Base-by-base conservation (phyloP, 306 rosid species). In the Quercus ilex region DNA sequence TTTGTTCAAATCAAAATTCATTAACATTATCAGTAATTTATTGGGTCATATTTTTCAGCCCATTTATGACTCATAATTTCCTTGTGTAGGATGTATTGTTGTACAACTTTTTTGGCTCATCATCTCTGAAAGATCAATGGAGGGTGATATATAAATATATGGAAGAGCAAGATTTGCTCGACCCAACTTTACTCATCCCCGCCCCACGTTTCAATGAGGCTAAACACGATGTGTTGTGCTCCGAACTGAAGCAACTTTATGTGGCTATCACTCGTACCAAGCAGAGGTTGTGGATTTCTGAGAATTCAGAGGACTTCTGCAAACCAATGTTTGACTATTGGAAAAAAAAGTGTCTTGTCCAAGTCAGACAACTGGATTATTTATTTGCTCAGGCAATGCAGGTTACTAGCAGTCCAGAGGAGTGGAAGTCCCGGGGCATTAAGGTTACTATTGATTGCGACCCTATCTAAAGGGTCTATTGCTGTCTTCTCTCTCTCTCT, bases 231-330 rank as follows among this genome's bases (percentile, higher is more conserved):
- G 76, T 88, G 26, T 69, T 92, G 63, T 92, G 97, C 78, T 90
- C 92, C 30, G 93, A 92, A 78, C 74, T 92, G 31, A 92, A 92
- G 79, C 96, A 88, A 62, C 64, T 92, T 19, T 92, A 90, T 71
- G 96, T 89, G 13, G 93, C 91, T 64, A 86, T 92, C 25, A 92
- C 96, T 55, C 90, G 93, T 19, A 89, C 97, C 5, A 90, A 92
- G 78, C 95, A 90, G 31, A 86, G 97, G 46, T 78, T 90, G 71
- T 92, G 97, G 97, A 85, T 92, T 35, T 87, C 87, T 41, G 97
- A 92, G 75, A 88, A 78, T 49, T 10, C 5, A 33, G 83, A 82
- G 11, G 88, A 80, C 6, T 56, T 84, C 12, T 84, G 80, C 2
- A 63, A 20, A 73, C 97, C 97, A 0, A 73, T 92, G 86, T 92